Evolutionary conservation across 306 rosid species (phyloP).

Genomic region (Biancaea sappan): DNA sequence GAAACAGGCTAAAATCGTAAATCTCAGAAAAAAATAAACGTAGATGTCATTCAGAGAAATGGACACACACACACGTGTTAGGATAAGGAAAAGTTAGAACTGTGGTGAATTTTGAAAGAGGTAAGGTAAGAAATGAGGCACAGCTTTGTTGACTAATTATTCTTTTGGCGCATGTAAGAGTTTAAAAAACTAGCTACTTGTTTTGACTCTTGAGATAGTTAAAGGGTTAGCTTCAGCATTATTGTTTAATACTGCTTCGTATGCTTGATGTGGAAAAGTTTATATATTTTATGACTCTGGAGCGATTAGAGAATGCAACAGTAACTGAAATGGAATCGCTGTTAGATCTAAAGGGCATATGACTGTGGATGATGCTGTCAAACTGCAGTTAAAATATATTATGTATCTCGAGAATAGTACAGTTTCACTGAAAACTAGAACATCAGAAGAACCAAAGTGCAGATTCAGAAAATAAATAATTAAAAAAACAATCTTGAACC

Average conservation of each 20-base stretch:
- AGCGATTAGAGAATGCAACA: conserved; percentile 1
- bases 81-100: not conserved
- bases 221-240: not conserved
- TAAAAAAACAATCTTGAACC: not conserved
- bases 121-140: no score
- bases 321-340: conserved; percentile 7
- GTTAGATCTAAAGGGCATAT: not conserved
- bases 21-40: not conserved
- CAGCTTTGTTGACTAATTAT: conserved; percentile 35
- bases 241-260: not conserved
- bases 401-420: not conserved
- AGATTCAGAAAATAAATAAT: not conserved
- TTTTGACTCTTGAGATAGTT: conserved; percentile 8
- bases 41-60: not conserved
- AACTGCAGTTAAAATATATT: not conserved
- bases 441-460: not conserved
- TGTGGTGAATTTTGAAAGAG: not conserved
- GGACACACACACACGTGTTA: not conserved
- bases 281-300: not conserved
- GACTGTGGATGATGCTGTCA: not conserved
- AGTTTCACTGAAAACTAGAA: conserved; percentile 9
- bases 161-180: not conserved
- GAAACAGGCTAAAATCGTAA: not conserved
- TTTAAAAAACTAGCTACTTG: not conserved
- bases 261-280: conserved; percentile 6